Conservation (phyloP, 2,329 filamentous ascomycete species). For the Aspergillus jensenii region DNA sequence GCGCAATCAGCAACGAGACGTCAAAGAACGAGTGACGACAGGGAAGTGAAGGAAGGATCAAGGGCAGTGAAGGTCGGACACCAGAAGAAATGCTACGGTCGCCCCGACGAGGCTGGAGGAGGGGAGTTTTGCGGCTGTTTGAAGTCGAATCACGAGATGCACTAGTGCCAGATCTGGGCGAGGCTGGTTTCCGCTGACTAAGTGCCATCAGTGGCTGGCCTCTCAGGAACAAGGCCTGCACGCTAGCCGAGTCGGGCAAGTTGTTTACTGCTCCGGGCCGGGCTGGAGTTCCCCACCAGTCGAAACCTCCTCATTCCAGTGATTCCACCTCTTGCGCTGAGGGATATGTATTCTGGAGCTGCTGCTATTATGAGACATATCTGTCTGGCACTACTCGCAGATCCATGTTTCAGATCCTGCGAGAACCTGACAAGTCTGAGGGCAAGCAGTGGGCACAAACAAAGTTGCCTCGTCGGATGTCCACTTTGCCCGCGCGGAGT, state of each 20-base stretch:
- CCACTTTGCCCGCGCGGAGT: neutral
- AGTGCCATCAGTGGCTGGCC: too few relatives aligned
- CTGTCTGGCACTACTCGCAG: too few relatives aligned
- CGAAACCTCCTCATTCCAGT: too few relatives aligned
- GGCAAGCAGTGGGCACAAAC: too few relatives aligned
- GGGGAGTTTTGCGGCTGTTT: slow-evolving; percentile 11
- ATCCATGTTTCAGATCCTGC: neutral
- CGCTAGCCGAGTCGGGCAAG: too few relatives aligned
- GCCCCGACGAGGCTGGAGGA: slow-evolving; percentile 33
- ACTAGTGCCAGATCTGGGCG: slow-evolving; percentile 18
- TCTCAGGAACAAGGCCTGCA: too few relatives aligned
- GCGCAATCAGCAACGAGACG: neutral
- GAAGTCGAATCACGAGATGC: slow-evolving; percentile 28
- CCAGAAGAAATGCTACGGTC: slow-evolving; percentile 18
- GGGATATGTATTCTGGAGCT: too few relatives aligned
- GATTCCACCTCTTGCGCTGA: too few relatives aligned
- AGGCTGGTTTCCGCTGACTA: neutral
- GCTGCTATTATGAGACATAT: too few relatives aligned
- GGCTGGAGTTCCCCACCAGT: neutral
- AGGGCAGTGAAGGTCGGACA: slow-evolving; percentile 15
- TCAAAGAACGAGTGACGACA: neutral
- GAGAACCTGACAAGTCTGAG: too few relatives aligned
- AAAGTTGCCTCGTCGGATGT: slow-evolving; percentile 3
- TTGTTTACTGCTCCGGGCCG: neutral
- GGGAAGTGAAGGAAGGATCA: slow-evolving; percentile 12